These are phyloP conservation scores for Teratosphaeria epicoccoides DNA, from an alignment of 2,329 filamentous ascomycete genomes.

Conservation along the genomic window DNA sequence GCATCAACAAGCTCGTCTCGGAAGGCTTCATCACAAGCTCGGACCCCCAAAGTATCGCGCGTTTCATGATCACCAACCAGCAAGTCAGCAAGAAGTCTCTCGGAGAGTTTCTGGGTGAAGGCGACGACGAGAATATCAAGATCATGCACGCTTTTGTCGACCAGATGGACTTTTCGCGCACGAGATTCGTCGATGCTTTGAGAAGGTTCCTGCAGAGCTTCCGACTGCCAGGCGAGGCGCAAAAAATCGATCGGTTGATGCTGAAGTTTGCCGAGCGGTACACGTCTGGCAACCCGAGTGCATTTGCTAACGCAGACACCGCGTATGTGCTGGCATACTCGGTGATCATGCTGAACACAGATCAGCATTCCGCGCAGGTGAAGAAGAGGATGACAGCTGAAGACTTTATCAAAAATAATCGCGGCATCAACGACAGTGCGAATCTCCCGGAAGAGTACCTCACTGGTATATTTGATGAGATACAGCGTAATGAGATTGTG, in stretches of 20 bases:
- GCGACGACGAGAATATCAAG: slow-evolving; percentile 83
- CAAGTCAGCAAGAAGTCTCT: slow-evolving; percentile 83
- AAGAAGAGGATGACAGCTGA: slow-evolving; percentile 84
- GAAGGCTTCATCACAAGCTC: slow-evolving; percentile 81
- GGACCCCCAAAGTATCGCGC: slow-evolving; percentile 69
- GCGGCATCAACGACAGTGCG: slow-evolving; percentile 93
- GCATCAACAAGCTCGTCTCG: slow-evolving; percentile 70
- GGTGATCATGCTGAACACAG: slow-evolving; percentile 92
- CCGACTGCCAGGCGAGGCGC: slow-evolving; percentile 85
- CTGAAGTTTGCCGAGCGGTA: slow-evolving; percentile 97
- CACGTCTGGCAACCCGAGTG: slow-evolving; percentile 87
- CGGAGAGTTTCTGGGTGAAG: slow-evolving; percentile 89
- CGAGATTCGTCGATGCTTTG: slow-evolving; percentile 83
- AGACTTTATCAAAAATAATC: slow-evolving; percentile 98
- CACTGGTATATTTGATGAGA: slow-evolving; percentile 81
- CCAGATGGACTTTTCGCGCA: slow-evolving; percentile 82
- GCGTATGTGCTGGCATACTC: slow-evolving; percentile 94
- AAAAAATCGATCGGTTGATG: slow-evolving; percentile 99
- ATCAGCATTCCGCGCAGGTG: slow-evolving; percentile 84
- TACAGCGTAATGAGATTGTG: slow-evolving; percentile 83
- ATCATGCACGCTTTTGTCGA: slow-evolving; percentile 99
- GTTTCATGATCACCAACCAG: slow-evolving; percentile 71
- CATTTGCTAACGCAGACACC: slow-evolving; percentile 95
- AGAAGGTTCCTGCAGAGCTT: slow-evolving; percentile 90
- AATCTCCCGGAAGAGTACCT: slow-evolving; percentile 92